Percentiles rank a stretch among this genome's conserved stretches.
Evolutionary conservation across 73 alveolate species (phyloP).

Genomic region (Paramecium tetraurelia): DNA sequence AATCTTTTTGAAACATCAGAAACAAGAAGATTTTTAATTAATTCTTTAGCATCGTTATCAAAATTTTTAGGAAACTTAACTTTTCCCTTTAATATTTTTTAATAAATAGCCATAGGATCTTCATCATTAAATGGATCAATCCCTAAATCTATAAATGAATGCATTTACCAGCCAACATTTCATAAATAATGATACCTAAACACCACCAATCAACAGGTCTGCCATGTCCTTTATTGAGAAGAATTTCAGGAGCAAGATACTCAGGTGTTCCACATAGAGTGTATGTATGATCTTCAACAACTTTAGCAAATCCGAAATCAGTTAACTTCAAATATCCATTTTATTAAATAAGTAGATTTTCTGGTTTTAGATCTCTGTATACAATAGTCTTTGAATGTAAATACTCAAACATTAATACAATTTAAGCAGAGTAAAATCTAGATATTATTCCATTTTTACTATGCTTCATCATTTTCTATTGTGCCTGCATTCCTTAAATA

Average conservation of each 20-base stretch:
- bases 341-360: slow-evolving; percentile 61
- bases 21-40: slow-evolving; percentile 83
- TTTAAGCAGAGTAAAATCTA: slow-evolving; percentile 70
- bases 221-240: slow-evolving; percentile 82
- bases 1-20: slow-evolving; percentile 87
- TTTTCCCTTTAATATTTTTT: slow-evolving; percentile 88
- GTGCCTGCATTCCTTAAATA: slow-evolving; percentile 86
- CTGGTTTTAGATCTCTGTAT: slow-evolving; percentile 72
- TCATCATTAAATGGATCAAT: slow-evolving; percentile 92
- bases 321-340: slow-evolving; percentile 71
- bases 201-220: slow-evolving; percentile 93
- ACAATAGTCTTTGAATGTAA: slow-evolving; percentile 67
- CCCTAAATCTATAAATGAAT: slow-evolving; percentile 71
- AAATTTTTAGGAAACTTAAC: slow-evolving; percentile 85
- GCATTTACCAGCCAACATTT: slow-evolving; percentile 80
- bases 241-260: slow-evolving; percentile 71
- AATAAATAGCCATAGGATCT: slow-evolving; percentile 97
- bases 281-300: slow-evolving; percentile 74
- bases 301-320: slow-evolving; percentile 78
- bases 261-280: slow-evolving; percentile 79
- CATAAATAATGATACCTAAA: slow-evolving; percentile 92
- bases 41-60: slow-evolving; percentile 75
- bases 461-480: slow-evolving; percentile 74
- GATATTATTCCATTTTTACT: slow-evolving; percentile 65
- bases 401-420: slow-evolving; percentile 64